These are phyloP conservation scores for Skeletonema grethae DNA, from an alignment of 108 stramenopile genomes.

Conservation along the genomic window DNA sequence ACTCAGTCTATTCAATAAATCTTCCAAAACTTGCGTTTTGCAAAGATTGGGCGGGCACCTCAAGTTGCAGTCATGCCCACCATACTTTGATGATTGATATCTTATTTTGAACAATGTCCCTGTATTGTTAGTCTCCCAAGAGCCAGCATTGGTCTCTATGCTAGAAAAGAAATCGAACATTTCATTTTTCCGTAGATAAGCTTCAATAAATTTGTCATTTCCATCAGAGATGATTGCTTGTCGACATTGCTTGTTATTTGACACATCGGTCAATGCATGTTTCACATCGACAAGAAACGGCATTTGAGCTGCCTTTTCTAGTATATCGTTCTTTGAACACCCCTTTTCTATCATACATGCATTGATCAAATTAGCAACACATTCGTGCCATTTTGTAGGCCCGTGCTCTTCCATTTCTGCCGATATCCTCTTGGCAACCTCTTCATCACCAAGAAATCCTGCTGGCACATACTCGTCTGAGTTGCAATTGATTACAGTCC, in stretches of 20 bases:
- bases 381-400: constrained; percentile 38
- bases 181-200: constrained; percentile 31
- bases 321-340: constrained; percentile 29
- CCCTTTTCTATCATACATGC: constrained; percentile 12
- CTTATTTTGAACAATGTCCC: constrained; percentile 12
- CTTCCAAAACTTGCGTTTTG: constrained; percentile 38
- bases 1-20: constrained; percentile 27
- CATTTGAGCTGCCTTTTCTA: constrained; percentile 34
- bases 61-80: constrained; percentile 30
- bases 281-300: constrained; percentile 35
- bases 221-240: constrained; percentile 52
- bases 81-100: constrained; percentile 45
- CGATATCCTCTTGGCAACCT: constrained; percentile 5
- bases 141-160: constrained; percentile 32
- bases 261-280: constrained; percentile 30
- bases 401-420: constrained; percentile 21
- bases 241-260: not conserved
- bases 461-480: constrained; percentile 51
- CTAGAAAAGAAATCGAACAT: constrained; percentile 35
- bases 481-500: constrained; percentile 54
- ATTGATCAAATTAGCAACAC: constrained; percentile 30
- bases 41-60: constrained; percentile 49
- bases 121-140: constrained; percentile 16
- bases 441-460: constrained; percentile 35
- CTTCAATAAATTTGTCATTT: constrained; percentile 41